These are phyloP conservation scores for Plantago elongata DNA, from an alignment of 257 asterid species.

Conservation along the genomic window DNA sequence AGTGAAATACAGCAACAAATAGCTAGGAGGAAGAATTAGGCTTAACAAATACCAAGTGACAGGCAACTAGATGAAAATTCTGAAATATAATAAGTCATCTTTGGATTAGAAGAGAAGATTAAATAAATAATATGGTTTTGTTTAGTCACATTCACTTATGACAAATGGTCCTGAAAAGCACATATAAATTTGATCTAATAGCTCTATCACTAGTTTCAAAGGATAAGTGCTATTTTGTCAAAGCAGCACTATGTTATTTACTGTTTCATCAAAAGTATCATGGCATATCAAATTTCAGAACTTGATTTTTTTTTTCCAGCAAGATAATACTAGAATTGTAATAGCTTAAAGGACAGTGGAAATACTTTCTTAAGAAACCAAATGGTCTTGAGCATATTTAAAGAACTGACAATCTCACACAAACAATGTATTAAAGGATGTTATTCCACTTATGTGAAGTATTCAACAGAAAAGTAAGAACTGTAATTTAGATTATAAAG, in stretches of 20 bases:
- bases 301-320: neutral
- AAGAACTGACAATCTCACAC: slow-evolving; percentile 9
- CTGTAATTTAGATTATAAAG: neutral
- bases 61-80: no score
- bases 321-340: neutral
- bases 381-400: slow-evolving; percentile 2
- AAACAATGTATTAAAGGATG: neutral
- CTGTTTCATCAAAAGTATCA: neutral
- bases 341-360: slow-evolving; percentile 2
- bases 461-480: slow-evolving; percentile 15
- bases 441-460: slow-evolving; percentile 1
- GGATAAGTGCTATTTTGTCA: neutral
- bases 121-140: neutral
- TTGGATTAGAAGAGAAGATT: neutral
- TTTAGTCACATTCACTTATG: slow-evolving; percentile 3
- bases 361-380: slow-evolving; percentile 11
- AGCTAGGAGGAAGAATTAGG: slow-evolving; percentile 8
- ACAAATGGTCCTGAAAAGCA: slow-evolving; percentile 5
- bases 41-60: neutral
- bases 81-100: neutral
- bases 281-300: neutral
- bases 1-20: slow-evolving; percentile 9
- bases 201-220: neutral
- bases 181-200: slow-evolving; percentile 4
- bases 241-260: neutral